Evolutionary conservation across 2,329 filamentous ascomycete species (phyloP), one percentile per base, ranked within the genome.

Genomic region (Ophiostoma fasciatum): DNA sequence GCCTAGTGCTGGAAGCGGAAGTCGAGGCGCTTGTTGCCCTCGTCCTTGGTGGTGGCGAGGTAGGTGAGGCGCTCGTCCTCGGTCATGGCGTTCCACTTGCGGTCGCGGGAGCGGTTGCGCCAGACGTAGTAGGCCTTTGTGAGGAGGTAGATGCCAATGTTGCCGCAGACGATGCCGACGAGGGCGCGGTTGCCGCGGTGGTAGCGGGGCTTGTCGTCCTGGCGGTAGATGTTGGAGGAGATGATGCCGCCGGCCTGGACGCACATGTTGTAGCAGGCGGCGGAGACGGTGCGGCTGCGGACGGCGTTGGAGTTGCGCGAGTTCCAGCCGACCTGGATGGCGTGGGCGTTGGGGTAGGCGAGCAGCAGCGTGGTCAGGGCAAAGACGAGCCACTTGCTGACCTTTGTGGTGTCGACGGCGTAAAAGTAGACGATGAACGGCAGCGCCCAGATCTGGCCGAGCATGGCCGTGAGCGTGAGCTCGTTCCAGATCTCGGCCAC

Each of bases 211-310:
- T 45, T 45, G 20, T 58, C 55, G 12, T 57, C 54, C 18, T 46
- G 41, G 4, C 57, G 51, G 39, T 60, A 62, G 9, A 62, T 57
- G 39, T 63, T 62, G 22, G 54, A 52, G 1, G 49, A 44, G 33
- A 61, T 60, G 22, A 66, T 59, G 1, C 50, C 53, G n/a, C 56
- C 53, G 0, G 57, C 53, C 44, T 66, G 63, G 2, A 61, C 56
- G 20, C 54, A 60, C 61, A 67, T 66, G 47, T 78, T 78, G 52
- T 78, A 78, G n/a, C 72, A 54, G 0, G 71, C 74, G 1, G 71
- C 67, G 0, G 71, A 70, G 2, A 81, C 71, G 2, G 74, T 71
- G 7, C 74, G 59, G 6, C 68, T 71, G 10, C 74, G 61, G 9
- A 80, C 71, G 1, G 66, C 62, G 42, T 74, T 73, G 3, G 71